Evolutionary conservation across 2,329 filamentous ascomycete genomes (phyloP).

Genomic region (Calonectria ilicicola): DNA sequence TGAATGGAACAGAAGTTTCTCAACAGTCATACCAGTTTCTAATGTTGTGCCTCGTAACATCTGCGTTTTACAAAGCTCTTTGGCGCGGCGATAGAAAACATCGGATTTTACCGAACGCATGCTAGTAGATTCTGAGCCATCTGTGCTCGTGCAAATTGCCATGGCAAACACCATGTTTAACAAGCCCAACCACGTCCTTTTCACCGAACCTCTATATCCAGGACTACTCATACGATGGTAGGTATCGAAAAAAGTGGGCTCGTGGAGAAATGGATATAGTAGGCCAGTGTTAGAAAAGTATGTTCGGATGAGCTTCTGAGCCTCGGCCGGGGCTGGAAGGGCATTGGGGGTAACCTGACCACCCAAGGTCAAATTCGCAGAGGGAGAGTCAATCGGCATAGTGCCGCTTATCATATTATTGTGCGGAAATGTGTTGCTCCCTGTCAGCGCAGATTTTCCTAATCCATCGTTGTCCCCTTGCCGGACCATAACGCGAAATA

Average conservation of each 20-base stretch:
- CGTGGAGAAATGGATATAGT: slow-evolving; percentile 46
- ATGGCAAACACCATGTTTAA: slow-evolving; percentile 64
- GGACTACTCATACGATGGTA: slow-evolving; percentile 33
- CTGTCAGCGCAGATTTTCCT: background rate
- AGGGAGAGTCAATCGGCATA: background rate
- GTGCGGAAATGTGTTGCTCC: background rate
- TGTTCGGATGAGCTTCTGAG: slow-evolving; percentile 31
- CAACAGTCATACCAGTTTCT: slow-evolving; percentile 47
- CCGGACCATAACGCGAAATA: slow-evolving; percentile 23
- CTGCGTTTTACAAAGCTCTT: slow-evolving; percentile 55
- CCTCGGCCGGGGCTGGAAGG: slow-evolving; percentile 34
- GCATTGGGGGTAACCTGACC: slow-evolving; percentile 8
- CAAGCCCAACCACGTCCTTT: slow-evolving; percentile 63
- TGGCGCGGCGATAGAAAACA: slow-evolving; percentile 58
- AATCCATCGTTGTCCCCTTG: background rate
- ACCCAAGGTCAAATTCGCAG: background rate
- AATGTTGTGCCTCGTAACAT: slow-evolving; percentile 55
- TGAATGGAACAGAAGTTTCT: background rate
- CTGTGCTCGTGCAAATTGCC: slow-evolving; percentile 51
- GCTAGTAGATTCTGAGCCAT: slow-evolving; percentile 41
- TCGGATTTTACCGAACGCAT: slow-evolving; percentile 55
- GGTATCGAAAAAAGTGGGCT: slow-evolving; percentile 37
- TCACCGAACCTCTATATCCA: slow-evolving; percentile 46
- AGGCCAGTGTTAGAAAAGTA: slow-evolving; percentile 46
- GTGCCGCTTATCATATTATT: slow-evolving; percentile 11